Base-by-base conservation (phyloP, 208 protist genomes). In the Trypanosoma avium region DNA sequence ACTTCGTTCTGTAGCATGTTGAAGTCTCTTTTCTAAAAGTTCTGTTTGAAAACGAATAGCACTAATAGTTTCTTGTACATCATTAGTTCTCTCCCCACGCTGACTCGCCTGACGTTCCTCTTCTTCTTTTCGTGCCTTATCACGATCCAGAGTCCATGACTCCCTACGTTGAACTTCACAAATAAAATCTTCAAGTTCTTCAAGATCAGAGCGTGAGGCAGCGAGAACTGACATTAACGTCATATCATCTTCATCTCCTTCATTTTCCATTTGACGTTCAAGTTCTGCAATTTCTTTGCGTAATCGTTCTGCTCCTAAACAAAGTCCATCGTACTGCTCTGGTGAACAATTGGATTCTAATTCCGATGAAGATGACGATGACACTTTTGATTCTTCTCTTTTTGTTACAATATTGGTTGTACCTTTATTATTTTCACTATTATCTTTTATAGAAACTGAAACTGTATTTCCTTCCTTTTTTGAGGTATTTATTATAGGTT, bases 151-250 rank as follows among this genome's bases (percentile, higher is more conserved):
- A 0, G 90, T 76, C 90, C 90, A 96, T 42, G 76, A 19, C 21
- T 83, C 83, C 56, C 81, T 79, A 12, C 65, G 55, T 66, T 88
- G 86, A 33, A 96, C 90, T 7, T 79, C 84, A 40, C 36, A 54
- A 57, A 96, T 91, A 66, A 86, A 96, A 13, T 90, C 86, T 45
- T 96, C 85, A 22, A 96, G 72, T 68, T 96, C 90, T 71, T 96
- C 86, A 8, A 96, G 72, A 58, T 96, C 90, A 0, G 90, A 69
- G 4, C 90, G 79, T 22, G 86, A 96, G 15, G 70, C 80, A 22
- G 90, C 90, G n/a, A 96, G 77, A 7, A 93, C 90, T n/a, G 86
- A 75, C 90, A 96, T 96, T n/a, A 96, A 77, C n/a, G 90, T 96
- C 75, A 92, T 87, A 54, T 96, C 90, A 62, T 96, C 85, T 70